Percentiles rank a stretch among this genome's conserved stretches.
Evolutionary conservation across 108 stramenopile species (phyloP).

Genomic region (Halocafeteria seosinensis): DNA sequence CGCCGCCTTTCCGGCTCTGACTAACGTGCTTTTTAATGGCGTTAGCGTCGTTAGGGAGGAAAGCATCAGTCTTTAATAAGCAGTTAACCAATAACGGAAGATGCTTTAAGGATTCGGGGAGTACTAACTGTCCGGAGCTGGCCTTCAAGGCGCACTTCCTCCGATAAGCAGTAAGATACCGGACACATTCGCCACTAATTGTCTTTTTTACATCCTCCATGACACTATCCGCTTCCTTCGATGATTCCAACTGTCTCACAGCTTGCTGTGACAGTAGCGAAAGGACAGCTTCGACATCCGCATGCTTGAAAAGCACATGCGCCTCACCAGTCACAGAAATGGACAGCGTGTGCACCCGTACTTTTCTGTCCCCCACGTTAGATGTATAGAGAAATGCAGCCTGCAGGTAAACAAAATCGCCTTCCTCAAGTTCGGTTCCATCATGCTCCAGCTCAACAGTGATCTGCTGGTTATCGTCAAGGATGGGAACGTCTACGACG

Average conservation of each 20-base stretch:
- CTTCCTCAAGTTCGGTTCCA: background rate
- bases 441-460: background rate
- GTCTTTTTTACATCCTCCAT: background rate
- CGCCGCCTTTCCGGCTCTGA: background rate
- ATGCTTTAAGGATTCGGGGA: slow-evolving; percentile 63
- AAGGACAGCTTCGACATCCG: slow-evolving; percentile 8
- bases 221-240: background rate
- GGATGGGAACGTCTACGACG: background rate
- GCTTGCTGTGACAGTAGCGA: background rate
- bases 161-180: slow-evolving; percentile 55
- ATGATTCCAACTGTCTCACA: background rate
- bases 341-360: slow-evolving; percentile 19
- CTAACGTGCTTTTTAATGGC: background rate
- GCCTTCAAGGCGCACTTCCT: slow-evolving; percentile 42
- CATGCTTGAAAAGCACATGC: slow-evolving; percentile 5
- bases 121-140: slow-evolving; percentile 53
- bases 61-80: background rate
- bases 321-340: background rate
- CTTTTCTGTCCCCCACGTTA: background rate
- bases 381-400: slow-evolving; percentile 14
- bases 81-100: slow-evolving; percentile 37
- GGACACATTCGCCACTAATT: slow-evolving; percentile 24
- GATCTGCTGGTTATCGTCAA: background rate
- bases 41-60: background rate
- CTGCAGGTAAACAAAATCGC: slow-evolving; percentile 7